A percentile compares a stretch with the other conserved stretches of the same genome.
phyloP scores from a whole-genome alignment of 495 filamentous ascomycete species.

The Neurospora intermedia region DNA sequence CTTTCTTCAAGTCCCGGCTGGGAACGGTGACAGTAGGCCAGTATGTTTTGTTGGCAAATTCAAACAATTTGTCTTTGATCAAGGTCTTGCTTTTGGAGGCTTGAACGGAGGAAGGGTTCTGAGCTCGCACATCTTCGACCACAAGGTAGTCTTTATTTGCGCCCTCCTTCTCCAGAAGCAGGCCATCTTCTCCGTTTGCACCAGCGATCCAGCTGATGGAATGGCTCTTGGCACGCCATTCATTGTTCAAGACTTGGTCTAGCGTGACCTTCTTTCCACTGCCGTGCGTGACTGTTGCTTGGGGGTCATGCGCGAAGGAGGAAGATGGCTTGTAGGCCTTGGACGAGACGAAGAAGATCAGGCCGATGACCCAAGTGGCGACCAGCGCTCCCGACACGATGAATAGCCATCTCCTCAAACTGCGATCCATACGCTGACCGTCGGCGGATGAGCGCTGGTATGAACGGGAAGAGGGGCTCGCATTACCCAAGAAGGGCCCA shows the following conservation, averaged over 20 bases:
- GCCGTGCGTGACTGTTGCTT: conserved; percentile 51
- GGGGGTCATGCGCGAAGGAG: conserved; percentile 52
- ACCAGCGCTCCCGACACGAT: conserved; percentile 54
- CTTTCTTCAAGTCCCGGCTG: conserved; percentile 72
- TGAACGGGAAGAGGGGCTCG: background rate
- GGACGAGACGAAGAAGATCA: conserved; percentile 59
- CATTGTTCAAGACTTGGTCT: conserved; percentile 62
- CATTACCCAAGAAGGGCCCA: conserved; percentile 31
- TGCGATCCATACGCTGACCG: conserved; percentile 43
- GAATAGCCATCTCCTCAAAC: conserved; percentile 56
- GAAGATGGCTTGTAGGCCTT: conserved; percentile 55
- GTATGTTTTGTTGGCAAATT: conserved; percentile 43
- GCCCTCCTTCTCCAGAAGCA: conserved; percentile 58
- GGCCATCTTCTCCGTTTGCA: conserved; percentile 73
- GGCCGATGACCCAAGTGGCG: conserved; percentile 69
- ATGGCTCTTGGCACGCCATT: conserved; percentile 59
- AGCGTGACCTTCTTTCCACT: conserved; percentile 71
- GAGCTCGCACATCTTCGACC: conserved; percentile 71
- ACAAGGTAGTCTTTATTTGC: conserved; percentile 59
- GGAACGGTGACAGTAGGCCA: conserved; percentile 53
- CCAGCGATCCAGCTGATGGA: conserved; percentile 82
- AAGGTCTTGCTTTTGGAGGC: conserved; percentile 48
- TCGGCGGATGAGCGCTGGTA: conserved; percentile 8
- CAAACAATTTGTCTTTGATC: conserved; percentile 58
- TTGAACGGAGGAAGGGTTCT: conserved; percentile 26